phyloP scores from a whole-genome alignment of 164 flowering plant species.

The Tinospora cordifolia region DNA sequence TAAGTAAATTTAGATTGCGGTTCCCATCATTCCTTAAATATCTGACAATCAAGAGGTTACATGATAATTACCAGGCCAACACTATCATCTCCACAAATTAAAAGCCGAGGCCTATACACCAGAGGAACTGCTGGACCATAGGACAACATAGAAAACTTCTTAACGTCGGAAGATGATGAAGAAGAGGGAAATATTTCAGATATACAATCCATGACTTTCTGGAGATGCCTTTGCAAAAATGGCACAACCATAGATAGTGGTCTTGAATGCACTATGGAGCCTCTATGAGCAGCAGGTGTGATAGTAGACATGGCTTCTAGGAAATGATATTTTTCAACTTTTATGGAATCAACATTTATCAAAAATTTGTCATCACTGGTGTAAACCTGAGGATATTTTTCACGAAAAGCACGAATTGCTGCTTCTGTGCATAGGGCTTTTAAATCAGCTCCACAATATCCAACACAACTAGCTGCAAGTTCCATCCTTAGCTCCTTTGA shows the following conservation, averaged over 20 bases:
- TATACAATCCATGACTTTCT: conserved; percentile 53
- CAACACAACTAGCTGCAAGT: conserved; percentile 97
- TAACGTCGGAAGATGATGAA: conserved; percentile 46
- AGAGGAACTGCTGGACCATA: conserved; percentile 85
- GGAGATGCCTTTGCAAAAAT: conserved; percentile 67
- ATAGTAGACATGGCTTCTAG: conserved; percentile 92
- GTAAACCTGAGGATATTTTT: conserved; percentile 97
- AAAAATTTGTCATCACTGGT: conserved; percentile 95
- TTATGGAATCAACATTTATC: conserved; percentile 89
- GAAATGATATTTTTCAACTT: conserved; percentile 82
- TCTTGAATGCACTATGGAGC: conserved; percentile 85
- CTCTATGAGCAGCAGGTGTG: conserved; percentile 99
- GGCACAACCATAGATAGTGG: conserved; percentile 90
- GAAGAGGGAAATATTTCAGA: conserved; percentile 68
- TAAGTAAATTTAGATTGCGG: conserved; percentile 43
- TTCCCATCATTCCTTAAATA: neutral
- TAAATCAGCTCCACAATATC: conserved; percentile 98
- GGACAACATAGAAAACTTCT: conserved; percentile 63
- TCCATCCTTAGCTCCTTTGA: conserved; percentile 70
- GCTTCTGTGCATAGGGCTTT: conserved; percentile 98
- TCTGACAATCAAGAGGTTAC: conserved; percentile 10
- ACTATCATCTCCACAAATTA: conserved; percentile 72
- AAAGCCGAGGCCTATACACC: conserved; percentile 86
- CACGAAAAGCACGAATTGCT: conserved; percentile 97
- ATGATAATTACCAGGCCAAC: conserved; percentile 77